Percentiles rank a stretch among this genome's conserved stretches.
These are phyloP conservation scores for Micractinium sp. DNA, from an alignment of 139 green algal species.

Conservation along the genomic window DNA sequence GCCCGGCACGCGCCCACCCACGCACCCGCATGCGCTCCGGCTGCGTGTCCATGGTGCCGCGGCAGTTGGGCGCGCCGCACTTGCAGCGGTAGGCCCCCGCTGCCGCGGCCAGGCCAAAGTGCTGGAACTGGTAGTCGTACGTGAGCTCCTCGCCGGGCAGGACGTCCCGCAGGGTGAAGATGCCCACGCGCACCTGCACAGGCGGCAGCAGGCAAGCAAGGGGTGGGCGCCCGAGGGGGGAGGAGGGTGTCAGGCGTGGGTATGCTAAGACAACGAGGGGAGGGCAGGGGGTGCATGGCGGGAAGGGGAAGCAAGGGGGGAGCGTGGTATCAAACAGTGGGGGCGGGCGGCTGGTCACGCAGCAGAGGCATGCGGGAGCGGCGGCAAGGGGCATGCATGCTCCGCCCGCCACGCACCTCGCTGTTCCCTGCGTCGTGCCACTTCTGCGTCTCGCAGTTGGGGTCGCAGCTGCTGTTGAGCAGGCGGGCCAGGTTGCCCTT, in stretches of 20 bases:
- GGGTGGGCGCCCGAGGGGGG: background rate
- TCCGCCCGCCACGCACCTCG: conserved; percentile 32
- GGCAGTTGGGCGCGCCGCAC: conserved; percentile 87
- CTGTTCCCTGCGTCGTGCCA: conserved; percentile 76
- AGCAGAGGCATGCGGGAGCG: no score
- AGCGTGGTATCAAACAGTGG: no score
- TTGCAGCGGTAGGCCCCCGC: conserved; percentile 65
- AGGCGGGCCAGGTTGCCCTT: conserved; percentile 83
- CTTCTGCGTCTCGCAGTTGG: conserved; percentile 91
- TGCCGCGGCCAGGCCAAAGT: conserved; percentile 42
- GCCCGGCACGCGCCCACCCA: background rate
- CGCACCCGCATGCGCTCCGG: conserved; percentile 46
- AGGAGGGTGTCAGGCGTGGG: no score
- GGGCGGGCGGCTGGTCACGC: no score
- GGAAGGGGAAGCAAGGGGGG: no score
- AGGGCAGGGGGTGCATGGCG: no score
- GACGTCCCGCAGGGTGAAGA: conserved; percentile 65
- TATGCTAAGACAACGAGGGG: no score
- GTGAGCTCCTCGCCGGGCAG: conserved; percentile 79
- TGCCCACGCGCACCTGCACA: conserved; percentile 55
- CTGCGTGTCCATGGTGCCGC: conserved; percentile 78
- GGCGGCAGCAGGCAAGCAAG: background rate
- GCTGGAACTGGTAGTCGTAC: conserved; percentile 89
- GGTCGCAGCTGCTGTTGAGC: conserved; percentile 88
- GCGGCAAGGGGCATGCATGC: conserved; percentile 5